Base-by-base conservation (phyloP, 1,284 basidiomycete genomes). In the Kalmanozyma brasiliensis region DNA sequence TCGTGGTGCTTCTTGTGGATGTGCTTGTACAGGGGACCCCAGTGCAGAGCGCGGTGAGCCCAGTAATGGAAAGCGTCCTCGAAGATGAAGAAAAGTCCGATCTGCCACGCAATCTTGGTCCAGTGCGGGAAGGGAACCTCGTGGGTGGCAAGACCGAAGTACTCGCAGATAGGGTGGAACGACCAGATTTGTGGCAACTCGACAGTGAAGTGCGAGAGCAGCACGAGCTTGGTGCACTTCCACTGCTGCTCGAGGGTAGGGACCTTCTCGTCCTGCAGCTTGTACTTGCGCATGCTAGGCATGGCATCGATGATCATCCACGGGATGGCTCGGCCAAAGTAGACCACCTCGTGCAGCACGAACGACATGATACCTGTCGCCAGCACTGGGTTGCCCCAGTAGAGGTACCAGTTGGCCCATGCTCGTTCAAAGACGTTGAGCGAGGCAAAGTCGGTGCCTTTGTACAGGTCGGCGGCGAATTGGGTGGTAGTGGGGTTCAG, bases 1-100 rank as follows among this genome's bases (percentile, higher is more conserved):
- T 96, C 94, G 88, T 98, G 95, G 84, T 98, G 80, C 73, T 81
- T 74, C 86, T 98, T 98, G 89, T 98, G 95, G 73, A 98, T 94
- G 84, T 96, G 87, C 85, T 94, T 96, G 88, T 98, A 98, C 56
- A 98, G 86, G 4, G 89, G 85, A 52, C 93, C 92, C 80, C 88
- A 92, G 85, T 98, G 95, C 19, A 96, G 88, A 10, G 89, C 89
- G 77, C 92, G 90, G 85, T 98, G 94, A 11, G 92, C 93, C 58
- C 61, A 58, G 74, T 82, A 83, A 71, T 96, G 94, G 87, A 92
- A 96, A 74, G 90, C 88, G 83, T 97, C 95, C 84, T 98, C 96
- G 73, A 98, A 94, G 77, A 96, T 86, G 84, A 98, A 97, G 86
- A 98, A 98, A 69, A 93, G 84, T 29, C 88, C 89, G 62, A 98